Evolutionary conservation across 805 yeast species (phyloP).

Genomic region (Metschnikowia similis): DNA sequence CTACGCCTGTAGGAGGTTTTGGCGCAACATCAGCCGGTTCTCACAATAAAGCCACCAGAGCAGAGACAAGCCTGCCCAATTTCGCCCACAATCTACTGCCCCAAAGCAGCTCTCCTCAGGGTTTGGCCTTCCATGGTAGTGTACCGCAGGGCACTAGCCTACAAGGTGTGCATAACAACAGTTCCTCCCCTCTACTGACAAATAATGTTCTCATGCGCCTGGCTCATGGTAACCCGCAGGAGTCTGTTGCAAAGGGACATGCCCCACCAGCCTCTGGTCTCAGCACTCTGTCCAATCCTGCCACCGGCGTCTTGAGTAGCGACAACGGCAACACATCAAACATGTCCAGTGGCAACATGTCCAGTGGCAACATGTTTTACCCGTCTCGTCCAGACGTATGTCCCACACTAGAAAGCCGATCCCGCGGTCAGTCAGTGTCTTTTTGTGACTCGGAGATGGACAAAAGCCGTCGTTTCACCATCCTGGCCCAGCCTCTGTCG

Average conservation of each 20-base stretch:
- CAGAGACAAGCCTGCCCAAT: neutral
- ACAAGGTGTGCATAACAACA: neutral
- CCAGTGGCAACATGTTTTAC: neutral
- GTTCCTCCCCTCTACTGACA: slow-evolving; percentile 1
- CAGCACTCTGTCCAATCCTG: neutral
- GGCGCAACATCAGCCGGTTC: neutral
- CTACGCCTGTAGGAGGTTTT: neutral
- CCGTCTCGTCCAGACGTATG: slow-evolving; percentile 1
- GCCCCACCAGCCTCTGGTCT: neutral
- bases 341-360: neutral
- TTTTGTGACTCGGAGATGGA: slow-evolving; percentile 36
- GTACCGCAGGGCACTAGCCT: no score
- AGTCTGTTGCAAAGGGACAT: neutral
- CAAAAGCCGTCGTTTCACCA: slow-evolving; percentile 37
- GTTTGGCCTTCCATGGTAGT: neutral
- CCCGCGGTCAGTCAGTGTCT: slow-evolving; percentile 24
- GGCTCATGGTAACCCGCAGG: neutral
- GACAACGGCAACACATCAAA: neutral
- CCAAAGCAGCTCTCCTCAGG: neutral
- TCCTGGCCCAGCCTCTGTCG: slow-evolving; percentile 40
- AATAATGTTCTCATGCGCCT: slow-evolving; percentile 1
- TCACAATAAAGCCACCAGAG: neutral
- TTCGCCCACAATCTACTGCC: slow-evolving; percentile 1
- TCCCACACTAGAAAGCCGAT: slow-evolving; percentile 5
- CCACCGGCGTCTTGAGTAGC: neutral